Percentiles rank a stretch among this genome's conserved stretches.
Evolutionary conservation across 352 stramenopile genomes (phyloP).

Genomic region (Pythium utonaiense): DNA sequence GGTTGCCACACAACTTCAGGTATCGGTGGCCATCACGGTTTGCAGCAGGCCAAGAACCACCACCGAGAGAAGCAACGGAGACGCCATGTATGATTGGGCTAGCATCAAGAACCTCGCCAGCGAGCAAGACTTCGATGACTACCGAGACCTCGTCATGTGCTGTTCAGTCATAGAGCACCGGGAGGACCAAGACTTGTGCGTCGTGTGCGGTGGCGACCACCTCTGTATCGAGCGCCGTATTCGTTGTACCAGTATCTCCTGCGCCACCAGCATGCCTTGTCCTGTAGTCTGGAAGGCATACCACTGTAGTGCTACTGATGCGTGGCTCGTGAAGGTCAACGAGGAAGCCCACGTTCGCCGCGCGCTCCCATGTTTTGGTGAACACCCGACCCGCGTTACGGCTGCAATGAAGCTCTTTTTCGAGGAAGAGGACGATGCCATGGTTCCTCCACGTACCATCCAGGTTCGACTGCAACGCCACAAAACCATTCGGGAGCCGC

Average conservation of each 20-base stretch:
- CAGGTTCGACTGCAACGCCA: not conserved
- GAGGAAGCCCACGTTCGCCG: not conserved
- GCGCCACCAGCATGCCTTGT: not conserved
- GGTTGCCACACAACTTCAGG: too few relatives aligned
- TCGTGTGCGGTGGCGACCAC: slow-evolving; percentile 8
- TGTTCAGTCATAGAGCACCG: slow-evolving; percentile 5
- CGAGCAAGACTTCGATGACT: slow-evolving; percentile 3
- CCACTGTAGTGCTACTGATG: not conserved
- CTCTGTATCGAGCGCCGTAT: slow-evolving; percentile 1
- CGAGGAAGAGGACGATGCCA: not conserved
- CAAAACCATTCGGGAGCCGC: not conserved
- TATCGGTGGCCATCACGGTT: too few relatives aligned
- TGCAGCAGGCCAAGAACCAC: not conserved
- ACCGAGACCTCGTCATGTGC: slow-evolving; percentile 9
- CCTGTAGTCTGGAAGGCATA: slow-evolving; percentile 3
- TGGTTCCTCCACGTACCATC: not conserved
- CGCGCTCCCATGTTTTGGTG: not conserved
- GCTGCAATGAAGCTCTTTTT: slow-evolving; percentile 3
- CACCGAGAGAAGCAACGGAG: not conserved
- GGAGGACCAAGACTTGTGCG: slow-evolving; percentile 2
- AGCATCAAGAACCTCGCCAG: slow-evolving; percentile 1
- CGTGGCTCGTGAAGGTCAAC: not conserved
- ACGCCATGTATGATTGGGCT: slow-evolving; percentile 3
- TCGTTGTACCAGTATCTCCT: slow-evolving; percentile 2
- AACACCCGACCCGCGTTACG: slow-evolving; percentile 2